A percentile compares a stretch with the other conserved stretches of the same genome.
Conservation (phyloP, 1,139 yeast species). For the Lodderomyces metapsilosis region DNA sequence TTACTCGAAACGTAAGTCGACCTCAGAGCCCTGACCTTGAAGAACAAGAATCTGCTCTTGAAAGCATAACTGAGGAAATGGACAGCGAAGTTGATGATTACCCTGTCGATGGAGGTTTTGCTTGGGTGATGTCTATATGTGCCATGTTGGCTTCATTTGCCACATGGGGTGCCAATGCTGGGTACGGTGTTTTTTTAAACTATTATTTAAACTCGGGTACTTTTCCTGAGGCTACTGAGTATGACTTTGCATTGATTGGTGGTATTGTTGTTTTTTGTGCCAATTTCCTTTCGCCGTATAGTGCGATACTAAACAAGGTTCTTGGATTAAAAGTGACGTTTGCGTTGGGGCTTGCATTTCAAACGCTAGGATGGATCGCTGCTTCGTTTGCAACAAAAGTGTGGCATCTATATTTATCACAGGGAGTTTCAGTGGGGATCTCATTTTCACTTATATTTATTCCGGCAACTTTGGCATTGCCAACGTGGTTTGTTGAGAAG, state of each 20-base stretch:
- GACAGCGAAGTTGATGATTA: constrained; percentile 21
- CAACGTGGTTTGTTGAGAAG: constrained; percentile 61
- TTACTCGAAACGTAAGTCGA: constrained; percentile 9
- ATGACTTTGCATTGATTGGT: constrained; percentile 68
- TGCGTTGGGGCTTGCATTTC: constrained; percentile 48
- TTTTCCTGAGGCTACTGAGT: constrained; percentile 57
- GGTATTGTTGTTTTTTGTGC: constrained; percentile 62
- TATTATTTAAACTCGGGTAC: constrained; percentile 46
- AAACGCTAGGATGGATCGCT: constrained; percentile 56
- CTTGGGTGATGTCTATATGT: constrained; percentile 66
- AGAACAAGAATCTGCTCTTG: not conserved
- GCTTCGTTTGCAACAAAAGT: constrained; percentile 63
- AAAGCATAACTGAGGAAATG: not conserved
- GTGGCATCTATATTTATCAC: constrained; percentile 68
- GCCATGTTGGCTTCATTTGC: constrained; percentile 47
- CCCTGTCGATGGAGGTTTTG: constrained; percentile 65
- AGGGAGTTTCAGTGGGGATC: constrained; percentile 64
- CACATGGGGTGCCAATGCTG: constrained; percentile 76
- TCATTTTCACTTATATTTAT: constrained; percentile 60
- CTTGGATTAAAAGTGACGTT: constrained; percentile 37
- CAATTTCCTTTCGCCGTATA: constrained; percentile 57
- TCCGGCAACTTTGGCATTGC: constrained; percentile 57
- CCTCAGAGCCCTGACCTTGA: constrained; percentile 8
- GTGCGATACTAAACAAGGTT: constrained; percentile 30
- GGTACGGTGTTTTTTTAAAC: constrained; percentile 66